Evolutionary conservation across 1,284 basidiomycete species (phyloP).

Genomic region (Apiotrichum laibachii): DNA sequence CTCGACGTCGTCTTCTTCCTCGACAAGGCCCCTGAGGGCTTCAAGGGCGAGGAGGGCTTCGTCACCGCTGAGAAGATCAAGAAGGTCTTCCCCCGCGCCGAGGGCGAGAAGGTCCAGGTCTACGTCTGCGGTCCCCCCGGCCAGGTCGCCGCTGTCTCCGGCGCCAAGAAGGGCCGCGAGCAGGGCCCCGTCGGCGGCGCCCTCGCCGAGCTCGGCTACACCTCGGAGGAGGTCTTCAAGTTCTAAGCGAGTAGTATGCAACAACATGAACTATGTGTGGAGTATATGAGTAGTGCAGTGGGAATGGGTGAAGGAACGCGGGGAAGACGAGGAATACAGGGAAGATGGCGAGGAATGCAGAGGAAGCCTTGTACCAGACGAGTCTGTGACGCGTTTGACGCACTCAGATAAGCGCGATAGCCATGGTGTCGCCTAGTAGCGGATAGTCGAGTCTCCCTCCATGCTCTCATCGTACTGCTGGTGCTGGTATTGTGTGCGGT

Average conservation of each 20-base stretch:
- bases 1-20: conserved; percentile 82
- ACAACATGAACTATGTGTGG: neutral
- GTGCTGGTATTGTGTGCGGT: conserved; percentile 45
- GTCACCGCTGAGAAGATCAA: conserved; percentile 65
- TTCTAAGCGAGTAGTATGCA: conserved; percentile 34
- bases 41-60: conserved; percentile 61
- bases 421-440: neutral
- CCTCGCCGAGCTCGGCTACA: conserved; percentile 83
- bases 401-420: too few relatives aligned
- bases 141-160: conserved; percentile 72
- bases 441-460: conserved; percentile 10
- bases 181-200: conserved; percentile 81
- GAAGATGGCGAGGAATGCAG: neutral
- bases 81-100: conserved; percentile 61
- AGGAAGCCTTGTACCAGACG: neutral
- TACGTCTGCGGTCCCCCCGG: conserved; percentile 91
- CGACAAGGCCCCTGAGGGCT: conserved; percentile 69
- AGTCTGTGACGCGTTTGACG: too few relatives aligned
- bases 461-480: conserved; percentile 58
- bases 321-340: too few relatives aligned
- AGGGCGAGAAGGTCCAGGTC: conserved; percentile 78
- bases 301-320: too few relatives aligned
- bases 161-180: conserved; percentile 60
- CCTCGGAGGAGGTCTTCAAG: conserved; percentile 61
- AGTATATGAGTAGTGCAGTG: neutral